Percentiles rank a stretch among this genome's conserved stretches.
These are phyloP conservation scores for Biscutella auriculata DNA, from an alignment of 441 rosid species.

Conservation along the genomic window DNA sequence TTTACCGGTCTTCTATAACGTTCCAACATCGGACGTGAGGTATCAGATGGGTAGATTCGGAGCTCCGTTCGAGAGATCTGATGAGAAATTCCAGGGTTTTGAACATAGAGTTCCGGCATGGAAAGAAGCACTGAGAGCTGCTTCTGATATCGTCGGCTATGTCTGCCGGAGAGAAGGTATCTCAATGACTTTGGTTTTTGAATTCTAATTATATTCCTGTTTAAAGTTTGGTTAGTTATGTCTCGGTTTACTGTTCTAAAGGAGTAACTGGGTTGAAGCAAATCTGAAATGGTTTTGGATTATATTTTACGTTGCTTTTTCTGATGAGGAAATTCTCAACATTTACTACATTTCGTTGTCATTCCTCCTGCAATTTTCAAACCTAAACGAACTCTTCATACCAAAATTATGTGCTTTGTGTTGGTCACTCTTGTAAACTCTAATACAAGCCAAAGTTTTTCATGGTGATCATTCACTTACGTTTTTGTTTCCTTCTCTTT, in stretches of 20 bases:
- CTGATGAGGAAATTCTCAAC: not conserved
- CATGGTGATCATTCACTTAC: not conserved
- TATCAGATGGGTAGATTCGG: not conserved
- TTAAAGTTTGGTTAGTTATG: not conserved
- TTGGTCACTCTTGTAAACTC: not conserved
- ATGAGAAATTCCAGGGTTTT: not conserved
- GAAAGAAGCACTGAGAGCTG: slow-evolving; percentile 9
- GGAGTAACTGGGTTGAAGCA: not conserved
- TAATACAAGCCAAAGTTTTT: not conserved
- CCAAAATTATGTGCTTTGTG: not conserved
- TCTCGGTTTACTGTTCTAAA: not conserved
- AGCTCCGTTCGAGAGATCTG: not conserved
- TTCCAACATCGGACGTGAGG: slow-evolving; percentile 9
- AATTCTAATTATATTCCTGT: not conserved
- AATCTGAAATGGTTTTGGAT: not conserved
- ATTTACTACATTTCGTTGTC: not conserved
- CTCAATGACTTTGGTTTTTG: not conserved
- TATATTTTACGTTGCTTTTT: not conserved
- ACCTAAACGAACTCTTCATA: slow-evolving; percentile 2
- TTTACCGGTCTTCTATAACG: slow-evolving; percentile 19
- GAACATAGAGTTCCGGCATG: slow-evolving; percentile 3
- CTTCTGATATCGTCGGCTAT: slow-evolving; percentile 13
- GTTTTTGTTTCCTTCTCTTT: not conserved
- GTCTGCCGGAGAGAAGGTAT: slow-evolving; percentile 13
- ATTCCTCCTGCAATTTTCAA: not conserved